Base-by-base conservation (phyloP, 768 basidiomycete genomes). In the Tricholoma terreum region DNA sequence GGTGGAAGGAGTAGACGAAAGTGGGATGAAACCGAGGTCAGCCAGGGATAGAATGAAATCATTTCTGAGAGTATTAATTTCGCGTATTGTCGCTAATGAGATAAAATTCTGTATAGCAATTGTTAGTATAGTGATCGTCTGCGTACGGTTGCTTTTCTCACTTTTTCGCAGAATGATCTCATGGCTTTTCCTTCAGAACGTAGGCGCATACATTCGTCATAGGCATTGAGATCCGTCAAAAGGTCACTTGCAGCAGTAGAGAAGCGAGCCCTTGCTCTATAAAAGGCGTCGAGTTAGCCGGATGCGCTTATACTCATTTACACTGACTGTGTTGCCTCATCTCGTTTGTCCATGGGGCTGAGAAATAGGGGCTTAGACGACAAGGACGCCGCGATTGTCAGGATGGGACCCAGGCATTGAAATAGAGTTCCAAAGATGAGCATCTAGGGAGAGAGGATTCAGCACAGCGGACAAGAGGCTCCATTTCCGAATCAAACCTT, bases 321-420 rank as follows among this genome's bases (percentile, higher is more conserved):
- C 31, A 60, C 82, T 55, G 66, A 93, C 92, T 76, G 77, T 22
- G 78, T 80, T 1, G 90, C 87, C 63, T 92, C 91, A 14, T 96
- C 89, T 4, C 92, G 80, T 67, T 87, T 88, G 27, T 95, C 93
- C 69, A 89, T 78, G 0, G 94, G 92, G 58, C 73, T 90, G 11
- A 84, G 62, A 72, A 97, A 98, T 49, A 98, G 71, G 0, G 94
- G 88, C 65, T 95, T 98, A 4, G 89, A 90, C 2, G 94, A 95
- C 34, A 98, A 72, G 58, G 84, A 78, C 15, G 94, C 92, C 0
- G 86, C 89, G 33, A 95, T 82, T 1, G 91, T 93, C 30, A 95
- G 76, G 11, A 92, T 78, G 2, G 92, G 91, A 54, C 84, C 86
- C 8, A 96, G 73, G 62, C 93, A 95, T 61, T 82, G 82, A 75